Percentiles rank a stretch among this genome's conserved stretches.
Evolutionary conservation across 129 eudicot species (phyloP).

Genomic region (Flaveria robusta): DNA sequence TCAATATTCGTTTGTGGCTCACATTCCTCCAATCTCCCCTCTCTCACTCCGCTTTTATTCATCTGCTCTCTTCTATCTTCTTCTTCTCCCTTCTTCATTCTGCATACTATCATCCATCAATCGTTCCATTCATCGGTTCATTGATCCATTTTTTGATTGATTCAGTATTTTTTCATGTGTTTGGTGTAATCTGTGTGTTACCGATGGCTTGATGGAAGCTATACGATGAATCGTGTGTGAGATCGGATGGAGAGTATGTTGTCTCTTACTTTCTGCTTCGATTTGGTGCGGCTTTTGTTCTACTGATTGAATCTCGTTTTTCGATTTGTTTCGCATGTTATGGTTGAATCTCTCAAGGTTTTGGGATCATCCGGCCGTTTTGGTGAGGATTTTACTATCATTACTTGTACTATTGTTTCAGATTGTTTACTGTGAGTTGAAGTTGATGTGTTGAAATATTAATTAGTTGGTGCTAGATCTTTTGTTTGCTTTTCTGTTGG

Average conservation of each 20-base stretch:
- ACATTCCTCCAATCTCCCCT: conserved; percentile 26
- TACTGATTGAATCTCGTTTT: conserved; percentile 23
- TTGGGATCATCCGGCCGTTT: conserved; percentile 55
- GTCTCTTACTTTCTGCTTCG: not conserved
- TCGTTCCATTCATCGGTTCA: not conserved
- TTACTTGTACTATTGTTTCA: conserved; percentile 22
- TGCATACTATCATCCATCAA: not conserved
- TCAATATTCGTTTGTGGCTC: conserved; percentile 61
- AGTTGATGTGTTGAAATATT: conserved; percentile 12
- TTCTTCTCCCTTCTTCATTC: not conserved
- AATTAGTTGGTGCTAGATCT: conserved; percentile 31
- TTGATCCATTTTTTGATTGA: too few species aligned
- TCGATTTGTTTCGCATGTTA: not conserved
- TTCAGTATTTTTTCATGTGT: too few species aligned
- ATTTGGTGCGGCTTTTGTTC: not conserved
- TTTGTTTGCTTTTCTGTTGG: not conserved
- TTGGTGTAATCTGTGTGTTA: not conserved
- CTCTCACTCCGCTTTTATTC: not conserved
- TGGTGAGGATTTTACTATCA: conserved; percentile 58
- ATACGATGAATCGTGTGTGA: conserved; percentile 15
- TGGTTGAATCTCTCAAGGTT: conserved; percentile 40
- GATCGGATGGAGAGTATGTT: conserved; percentile 35
- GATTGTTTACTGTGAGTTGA: not conserved
- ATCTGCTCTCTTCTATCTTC: not conserved
- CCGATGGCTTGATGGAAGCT: conserved; percentile 11